Percentiles rank a stretch among this genome's conserved stretches.
These are phyloP conservation scores for Aphanomyces invadans DNA, from an alignment of 352 stramenopile genomes.

Conservation along the genomic window DNA sequence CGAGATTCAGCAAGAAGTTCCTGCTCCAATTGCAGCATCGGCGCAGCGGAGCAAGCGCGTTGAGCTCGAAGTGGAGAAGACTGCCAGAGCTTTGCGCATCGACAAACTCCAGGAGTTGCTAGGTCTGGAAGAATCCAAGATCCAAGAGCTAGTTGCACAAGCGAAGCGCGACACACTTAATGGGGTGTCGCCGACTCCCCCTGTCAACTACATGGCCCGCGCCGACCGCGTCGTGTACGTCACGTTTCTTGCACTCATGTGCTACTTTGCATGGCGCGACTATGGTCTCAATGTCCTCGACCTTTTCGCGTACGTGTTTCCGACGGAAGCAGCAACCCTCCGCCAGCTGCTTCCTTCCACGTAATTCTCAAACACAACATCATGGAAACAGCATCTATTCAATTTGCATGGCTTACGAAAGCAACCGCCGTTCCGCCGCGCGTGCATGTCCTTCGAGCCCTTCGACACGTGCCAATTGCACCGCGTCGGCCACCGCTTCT, in stretches of 20 bases:
- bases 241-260: constrained; percentile 34
- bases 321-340: constrained; percentile 40
- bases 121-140: constrained; percentile 39
- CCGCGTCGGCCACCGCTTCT: constrained; percentile 89
- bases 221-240: constrained; percentile 41
- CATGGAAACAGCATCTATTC: background rate
- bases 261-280: constrained; percentile 39
- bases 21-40: background rate
- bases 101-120: constrained; percentile 53
- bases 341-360: constrained; percentile 27
- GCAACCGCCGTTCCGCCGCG: constrained; percentile 66
- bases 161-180: constrained; percentile 32
- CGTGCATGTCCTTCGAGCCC: constrained; percentile 75
- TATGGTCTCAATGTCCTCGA: constrained; percentile 49
- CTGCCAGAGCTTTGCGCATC: constrained; percentile 36
- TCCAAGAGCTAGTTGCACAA: constrained; percentile 34
- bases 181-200: constrained; percentile 12
- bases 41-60: constrained; percentile 1
- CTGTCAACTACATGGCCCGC: constrained; percentile 34
- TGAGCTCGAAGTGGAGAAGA: constrained; percentile 30
- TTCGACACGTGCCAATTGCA: constrained; percentile 89
- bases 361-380: background rate
- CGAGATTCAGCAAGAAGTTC: background rate
- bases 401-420: constrained; percentile 18
- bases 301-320: constrained; percentile 36